Conservation (phyloP, 2,329 filamentous ascomycete genomes). For the Triangularia setosa region DNA sequence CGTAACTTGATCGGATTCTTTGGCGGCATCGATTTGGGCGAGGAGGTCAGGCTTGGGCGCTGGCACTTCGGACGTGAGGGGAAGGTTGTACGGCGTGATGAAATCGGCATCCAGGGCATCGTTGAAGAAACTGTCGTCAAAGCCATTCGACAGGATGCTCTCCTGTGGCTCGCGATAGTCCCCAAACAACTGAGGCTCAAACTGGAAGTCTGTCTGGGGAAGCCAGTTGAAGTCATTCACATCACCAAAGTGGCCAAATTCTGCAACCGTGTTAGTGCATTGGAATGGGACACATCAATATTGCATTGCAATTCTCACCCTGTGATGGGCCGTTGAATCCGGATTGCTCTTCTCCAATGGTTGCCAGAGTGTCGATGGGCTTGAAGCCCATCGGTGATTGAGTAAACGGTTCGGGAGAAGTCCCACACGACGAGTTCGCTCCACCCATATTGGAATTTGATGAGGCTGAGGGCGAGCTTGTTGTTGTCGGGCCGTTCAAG, state of each 20-base stretch:
- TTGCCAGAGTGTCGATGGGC: constrained; percentile 58
- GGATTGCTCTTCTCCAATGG: constrained; percentile 64
- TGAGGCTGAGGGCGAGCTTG: constrained; percentile 62
- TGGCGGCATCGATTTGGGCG: constrained; percentile 70
- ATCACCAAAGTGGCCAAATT: constrained; percentile 39
- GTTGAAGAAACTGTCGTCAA: constrained; percentile 65
- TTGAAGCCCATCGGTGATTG: constrained; percentile 67
- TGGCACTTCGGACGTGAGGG: constrained; percentile 39
- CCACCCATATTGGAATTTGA: constrained; percentile 55
- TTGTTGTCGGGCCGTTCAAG: constrained; percentile 46
- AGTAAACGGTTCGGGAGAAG: constrained; percentile 71
- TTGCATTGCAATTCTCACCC: constrained; percentile 18
- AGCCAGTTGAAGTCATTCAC: constrained; percentile 67
- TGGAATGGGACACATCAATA: not conserved
- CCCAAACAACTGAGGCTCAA: constrained; percentile 87
- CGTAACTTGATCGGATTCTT: constrained; percentile 64
- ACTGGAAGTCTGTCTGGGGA: constrained; percentile 77
- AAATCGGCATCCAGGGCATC: constrained; percentile 83
- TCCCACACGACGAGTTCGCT: constrained; percentile 65
- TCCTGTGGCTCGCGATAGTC: constrained; percentile 90
- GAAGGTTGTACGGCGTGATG: constrained; percentile 72
- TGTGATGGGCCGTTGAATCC: constrained; percentile 48
- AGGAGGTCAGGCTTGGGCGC: constrained; percentile 66
- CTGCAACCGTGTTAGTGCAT: constrained; percentile 21
- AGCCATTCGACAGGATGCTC: constrained; percentile 65